Base-by-base conservation (phyloP, 495 filamentous ascomycete genomes). In the Hypoxylon subgilvum region DNA sequence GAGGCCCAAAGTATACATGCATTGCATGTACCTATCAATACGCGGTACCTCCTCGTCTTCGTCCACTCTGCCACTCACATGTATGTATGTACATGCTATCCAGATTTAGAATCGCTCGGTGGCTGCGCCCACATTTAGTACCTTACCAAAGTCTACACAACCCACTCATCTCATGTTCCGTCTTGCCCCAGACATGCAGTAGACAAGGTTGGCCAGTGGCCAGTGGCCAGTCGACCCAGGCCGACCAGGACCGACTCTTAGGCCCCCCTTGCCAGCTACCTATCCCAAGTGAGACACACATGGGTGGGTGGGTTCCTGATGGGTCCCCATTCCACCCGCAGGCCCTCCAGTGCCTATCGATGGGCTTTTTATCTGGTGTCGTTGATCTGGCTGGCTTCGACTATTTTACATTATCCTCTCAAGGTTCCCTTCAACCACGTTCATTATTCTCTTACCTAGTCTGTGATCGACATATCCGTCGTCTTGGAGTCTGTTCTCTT, bases 401-500 rank as follows among this genome's bases (percentile, higher is more conserved):
- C 57, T 66, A 63, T 70, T 70, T 72, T 78, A 79, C 76, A 75
- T 52, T 77, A 76, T 79, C 73, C 74, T 70, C 67, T 69, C 65
- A 69, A 70, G 76, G 74, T 67, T 71, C 73, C 73, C 76, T 72
- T 69, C 72, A 72, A 65, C 66, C 55, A 70, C 67, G 64, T 61
- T 71, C 70, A 61, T 69, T 72, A 60, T 41, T 70, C 64, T 72
- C 66, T 66, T 57, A 65, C 69, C 70, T 69, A 55, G 67, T 64
- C 52, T 55, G 68, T 73, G 72, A 77, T 76, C 75, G 76, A 75
- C 74, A 74, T 71, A 77, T 72, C 71, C 68, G 74, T 79, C 73
- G 72, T 70, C 71, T 64, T 73, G 66, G 75, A 74, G 69, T 63
- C 49, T 70, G 72, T 72, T 77, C 73, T 75, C 69, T 74, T 75